Conservation (phyloP, 306 rosid species). For the Cucumis hystrix region DNA sequence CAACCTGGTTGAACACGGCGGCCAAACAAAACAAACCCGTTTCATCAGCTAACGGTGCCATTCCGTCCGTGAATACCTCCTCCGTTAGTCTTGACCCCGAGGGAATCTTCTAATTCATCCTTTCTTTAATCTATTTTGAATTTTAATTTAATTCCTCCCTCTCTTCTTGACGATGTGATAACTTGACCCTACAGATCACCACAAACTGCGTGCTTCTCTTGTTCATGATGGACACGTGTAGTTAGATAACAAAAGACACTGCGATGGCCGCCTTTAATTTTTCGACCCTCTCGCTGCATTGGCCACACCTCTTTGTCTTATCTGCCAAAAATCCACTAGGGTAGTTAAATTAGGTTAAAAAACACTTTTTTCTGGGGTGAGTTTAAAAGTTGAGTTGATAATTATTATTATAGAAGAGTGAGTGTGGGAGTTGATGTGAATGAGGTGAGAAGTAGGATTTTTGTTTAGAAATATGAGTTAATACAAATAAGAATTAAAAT, state of each 20-base stretch:
- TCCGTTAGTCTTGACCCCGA: neutral
- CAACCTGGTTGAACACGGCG: neutral
- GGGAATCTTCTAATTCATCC: neutral
- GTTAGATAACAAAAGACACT: neutral
- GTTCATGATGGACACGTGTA: neutral
- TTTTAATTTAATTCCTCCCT: neutral
- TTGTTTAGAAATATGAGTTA: no score
- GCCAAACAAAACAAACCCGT: neutral
- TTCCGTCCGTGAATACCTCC: neutral
- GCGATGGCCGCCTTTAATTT: neutral
- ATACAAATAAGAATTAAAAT: no score
- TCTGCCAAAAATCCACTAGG: neutral
- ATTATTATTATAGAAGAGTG: no score
- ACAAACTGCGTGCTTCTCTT: neutral
- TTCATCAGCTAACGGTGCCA: neutral
- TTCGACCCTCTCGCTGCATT: neutral
- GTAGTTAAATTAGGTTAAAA: no score
- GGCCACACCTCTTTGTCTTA: neutral
- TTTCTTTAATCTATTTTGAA: neutral
- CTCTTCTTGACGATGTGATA: neutral
- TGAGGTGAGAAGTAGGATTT: no score
- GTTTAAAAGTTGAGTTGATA: no score
- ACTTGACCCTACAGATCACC: neutral
- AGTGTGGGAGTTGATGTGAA: no score
- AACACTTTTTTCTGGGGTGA: no score